Percentiles rank a stretch among this genome's conserved stretches.
phyloP scores from a whole-genome alignment of 2,329 filamentous ascomycete genomes.

The Neofusicoccum cordaticola region DNA sequence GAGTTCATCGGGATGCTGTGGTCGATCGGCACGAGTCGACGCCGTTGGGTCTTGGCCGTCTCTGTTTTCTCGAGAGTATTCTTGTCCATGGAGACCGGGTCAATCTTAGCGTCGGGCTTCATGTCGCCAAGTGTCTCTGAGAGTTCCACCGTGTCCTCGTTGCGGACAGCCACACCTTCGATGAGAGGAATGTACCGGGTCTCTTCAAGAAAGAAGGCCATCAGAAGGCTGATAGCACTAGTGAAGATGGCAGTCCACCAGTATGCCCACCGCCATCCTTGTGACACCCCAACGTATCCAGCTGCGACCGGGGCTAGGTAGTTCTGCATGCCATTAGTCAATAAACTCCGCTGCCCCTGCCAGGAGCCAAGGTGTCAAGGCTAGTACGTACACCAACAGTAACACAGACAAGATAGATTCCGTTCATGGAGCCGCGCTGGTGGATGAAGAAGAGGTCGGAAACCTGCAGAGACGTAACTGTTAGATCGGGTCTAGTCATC shows the following conservation, averaged over 20 bases:
- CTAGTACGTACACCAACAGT: constrained; percentile 37
- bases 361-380: constrained; percentile 32
- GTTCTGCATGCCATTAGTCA: constrained; percentile 47
- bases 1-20: constrained; percentile 32
- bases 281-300: constrained; percentile 34
- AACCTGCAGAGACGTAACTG: constrained; percentile 40
- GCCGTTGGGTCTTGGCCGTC: constrained; percentile 18
- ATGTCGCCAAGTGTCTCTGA: background rate
- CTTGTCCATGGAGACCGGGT: background rate
- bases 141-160: background rate
- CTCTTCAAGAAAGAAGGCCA: constrained; percentile 61
- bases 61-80: background rate
- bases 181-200: constrained; percentile 50
- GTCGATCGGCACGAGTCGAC: constrained; percentile 30
- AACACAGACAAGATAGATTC: constrained; percentile 43
- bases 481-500: background rate
- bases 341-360: constrained; percentile 38
- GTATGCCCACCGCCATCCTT: constrained; percentile 37
- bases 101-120: background rate
- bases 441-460: constrained; percentile 51
- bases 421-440: constrained; percentile 48
- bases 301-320: constrained; percentile 36
- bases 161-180: constrained; percentile 47
- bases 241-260: constrained; percentile 56
- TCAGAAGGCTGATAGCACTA: constrained; percentile 47